Base-by-base conservation (phyloP, 768 basidiomycete genomes). In the Boletus pseudo-olivaceus region DNA sequence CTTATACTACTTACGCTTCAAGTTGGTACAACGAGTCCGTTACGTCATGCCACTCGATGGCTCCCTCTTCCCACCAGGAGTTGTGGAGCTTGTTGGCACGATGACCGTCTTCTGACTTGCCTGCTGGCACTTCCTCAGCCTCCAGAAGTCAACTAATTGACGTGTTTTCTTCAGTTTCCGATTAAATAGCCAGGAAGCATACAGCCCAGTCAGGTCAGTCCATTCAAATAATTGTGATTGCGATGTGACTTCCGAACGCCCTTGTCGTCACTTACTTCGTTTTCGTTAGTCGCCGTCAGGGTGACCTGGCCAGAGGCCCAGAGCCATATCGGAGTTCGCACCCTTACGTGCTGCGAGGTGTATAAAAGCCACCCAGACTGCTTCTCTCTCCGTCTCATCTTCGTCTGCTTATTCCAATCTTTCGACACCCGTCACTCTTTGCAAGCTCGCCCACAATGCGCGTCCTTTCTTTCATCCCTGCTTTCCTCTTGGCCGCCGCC, bases 141-240 rank as follows among this genome's bases (percentile, higher is more conserved):
- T 34, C 9, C n/a, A 41, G 17, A 43, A n/a, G 48, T 29, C 26
- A 27, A 14, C 17, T n/a, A 17, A 33, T 47, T 53, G 57, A 59
- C 61, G 41, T 62, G 29, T 47, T 49, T 37, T 20, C 27, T 30
- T 35, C 32, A 19, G 3, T 47, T 51, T 44, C 59, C 19, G 32
- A 41, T 34, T 42, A 51, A 5, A 32, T 47, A 47, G 26, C 27
- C 37, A 48, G 34, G 27, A 49, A 19, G 37, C 40, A 34, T 20
- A 37, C 48, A 34, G n/a, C 19, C 32, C 12, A 17, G 34, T 26
- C 27, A 52, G 42, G 51, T 55, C 34, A 32, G 35, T 42, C 35
- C 49, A 70, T 71, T 54, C 51, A 66, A 33, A 61, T 37, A 20
- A 69, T 45, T 68, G 65, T 47, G 58, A 49, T 45, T 87, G 85